phyloP scores from a whole-genome alignment of 306 rosid species.

The Trifolium pratense region DNA sequence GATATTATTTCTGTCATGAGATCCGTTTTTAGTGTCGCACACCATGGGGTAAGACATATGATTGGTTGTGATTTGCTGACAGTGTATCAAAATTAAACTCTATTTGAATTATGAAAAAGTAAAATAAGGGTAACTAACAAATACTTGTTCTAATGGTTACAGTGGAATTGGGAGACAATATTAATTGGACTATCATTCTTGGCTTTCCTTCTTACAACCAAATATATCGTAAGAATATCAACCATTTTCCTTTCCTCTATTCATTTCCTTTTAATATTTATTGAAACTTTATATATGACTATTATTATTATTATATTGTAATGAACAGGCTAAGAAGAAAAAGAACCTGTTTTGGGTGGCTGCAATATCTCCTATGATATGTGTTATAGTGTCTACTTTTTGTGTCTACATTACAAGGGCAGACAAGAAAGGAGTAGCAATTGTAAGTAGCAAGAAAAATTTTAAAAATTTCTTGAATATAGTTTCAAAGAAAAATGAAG shows the following conservation, averaged over 20 bases:
- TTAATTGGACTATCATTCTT: constrained; percentile 69
- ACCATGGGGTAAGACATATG: constrained; percentile 66
- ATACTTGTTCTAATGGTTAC: constrained; percentile 38
- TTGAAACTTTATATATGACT: constrained; percentile 7
- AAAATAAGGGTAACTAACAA: constrained; percentile 4
- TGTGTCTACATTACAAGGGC: constrained; percentile 75
- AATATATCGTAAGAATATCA: constrained; percentile 62
- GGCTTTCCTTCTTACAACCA: constrained; percentile 64
- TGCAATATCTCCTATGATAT: constrained; percentile 81
- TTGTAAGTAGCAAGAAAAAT: constrained; percentile 55
- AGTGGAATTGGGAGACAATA: constrained; percentile 96
- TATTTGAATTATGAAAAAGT: no score
- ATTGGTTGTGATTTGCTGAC: no score
- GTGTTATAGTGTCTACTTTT: constrained; percentile 72
- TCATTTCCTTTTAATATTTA: constrained; percentile 15
- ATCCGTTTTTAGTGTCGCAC: constrained; percentile 57
- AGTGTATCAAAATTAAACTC: no score
- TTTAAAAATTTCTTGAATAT: not conserved
- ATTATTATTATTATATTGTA: not conserved
- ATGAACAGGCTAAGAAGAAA: constrained; percentile 65
- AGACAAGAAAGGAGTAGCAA: constrained; percentile 67
- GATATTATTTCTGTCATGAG: constrained; percentile 74
- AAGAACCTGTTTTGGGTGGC: constrained; percentile 80
- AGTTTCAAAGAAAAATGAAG: not conserved
- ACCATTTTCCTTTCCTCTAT: not conserved